These are phyloP conservation scores for Phaeosphaeria sp. DNA, from an alignment of 2,329 filamentous ascomycete genomes.

Conservation along the genomic window DNA sequence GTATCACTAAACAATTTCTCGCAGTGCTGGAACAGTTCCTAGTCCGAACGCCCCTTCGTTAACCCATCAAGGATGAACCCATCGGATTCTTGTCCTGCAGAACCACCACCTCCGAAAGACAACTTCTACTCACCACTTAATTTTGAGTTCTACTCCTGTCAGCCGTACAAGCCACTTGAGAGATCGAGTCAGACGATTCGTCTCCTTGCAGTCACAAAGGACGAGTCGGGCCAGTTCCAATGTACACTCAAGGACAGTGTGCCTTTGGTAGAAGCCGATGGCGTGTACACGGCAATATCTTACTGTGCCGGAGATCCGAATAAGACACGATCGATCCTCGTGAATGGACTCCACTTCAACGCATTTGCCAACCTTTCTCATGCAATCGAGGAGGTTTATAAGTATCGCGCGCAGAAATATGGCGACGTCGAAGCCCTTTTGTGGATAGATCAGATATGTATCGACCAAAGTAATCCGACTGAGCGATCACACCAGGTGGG, in stretches of 20 bases:
- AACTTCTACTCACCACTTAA: conserved; percentile 5
- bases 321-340: neutral
- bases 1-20: too few relatives aligned
- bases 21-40: too few relatives aligned
- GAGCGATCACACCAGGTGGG: conserved; percentile 14
- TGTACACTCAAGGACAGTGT: neutral
- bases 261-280: neutral
- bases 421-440: neutral
- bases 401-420: neutral
- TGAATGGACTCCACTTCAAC: conserved; percentile 4
- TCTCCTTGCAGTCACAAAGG: neutral
- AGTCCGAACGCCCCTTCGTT: too few relatives aligned
- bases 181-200: neutral
- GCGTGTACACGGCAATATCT: conserved; percentile 7
- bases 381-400: conserved; percentile 1
- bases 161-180: conserved; percentile 1
- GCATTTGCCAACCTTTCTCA: conserved; percentile 7
- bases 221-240: neutral
- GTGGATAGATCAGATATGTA: conserved; percentile 20
- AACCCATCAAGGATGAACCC: neutral
- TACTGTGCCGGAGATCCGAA: conserved; percentile 7
- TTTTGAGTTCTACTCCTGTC: neutral
- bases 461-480: conserved; percentile 14
- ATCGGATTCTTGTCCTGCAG: neutral
- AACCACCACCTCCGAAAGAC: neutral